Base-by-base conservation (phyloP, 179 eudicot species). In the Drosera spatulata region DNA sequence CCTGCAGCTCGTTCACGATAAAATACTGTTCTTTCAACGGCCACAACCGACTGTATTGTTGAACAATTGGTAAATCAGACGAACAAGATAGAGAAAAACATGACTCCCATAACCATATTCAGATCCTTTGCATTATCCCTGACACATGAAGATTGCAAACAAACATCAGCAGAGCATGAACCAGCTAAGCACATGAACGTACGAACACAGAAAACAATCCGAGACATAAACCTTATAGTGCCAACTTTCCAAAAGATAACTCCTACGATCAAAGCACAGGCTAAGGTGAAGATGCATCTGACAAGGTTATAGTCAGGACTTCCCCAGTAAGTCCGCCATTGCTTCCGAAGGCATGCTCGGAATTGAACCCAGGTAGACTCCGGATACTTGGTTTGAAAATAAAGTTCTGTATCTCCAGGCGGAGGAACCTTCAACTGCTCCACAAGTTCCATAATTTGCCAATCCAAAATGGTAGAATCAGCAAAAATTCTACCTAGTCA, bases 241-340 rank as follows among this genome's bases (percentile, higher is more conserved):
- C 89, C 95, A 13, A 86, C 75, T 61, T 80, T 76, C 87, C 91
- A 89, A 66, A 84, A 86, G 61, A 89, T 71, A 38, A 88, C 75
- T 42, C 97, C 95, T 8, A 86, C 70, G 14, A 86, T 68, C 14
- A 89, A 80, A 39, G 91, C 91, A 68, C 84, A 77, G 49, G 77
- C 85, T 53, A 89, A 65, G 22, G 91, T 77, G 79, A 86, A 89
- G 77, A 86, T 77, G 66, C 72, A 82, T 70, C 97, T 69, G 38
- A 82, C 91, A 41, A 89, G 91, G 60, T 89, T 89, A 62, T 89
- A 89, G 38, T 78, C 86, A 2, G 97, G 95, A 67, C 87, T 89
- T 80, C 97, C 80, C 97, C 97, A 89, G 41, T 89, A 84, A 63
- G 91, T 86, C 86, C 82, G 69, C 97, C 95, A 84, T 59, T 89